Percentiles rank a stretch among this genome's conserved stretches.
These are phyloP conservation scores for Pneumocystis oryctolagi DNA, from an alignment of 1,139 yeast genomes.

Conservation along the genomic window DNA sequence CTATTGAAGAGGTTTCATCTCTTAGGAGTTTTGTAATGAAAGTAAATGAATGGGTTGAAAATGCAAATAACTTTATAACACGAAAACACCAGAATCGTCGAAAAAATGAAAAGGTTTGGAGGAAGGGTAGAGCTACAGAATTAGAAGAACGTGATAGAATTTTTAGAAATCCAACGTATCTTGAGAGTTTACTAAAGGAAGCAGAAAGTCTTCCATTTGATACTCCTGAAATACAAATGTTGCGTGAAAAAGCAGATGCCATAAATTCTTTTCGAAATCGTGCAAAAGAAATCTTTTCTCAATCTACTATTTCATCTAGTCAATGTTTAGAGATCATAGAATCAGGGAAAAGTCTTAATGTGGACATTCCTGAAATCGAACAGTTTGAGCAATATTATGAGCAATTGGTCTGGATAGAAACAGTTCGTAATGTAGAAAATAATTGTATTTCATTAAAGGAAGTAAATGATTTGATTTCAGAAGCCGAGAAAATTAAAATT, in stretches of 20 bases:
- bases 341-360: constrained; percentile 46
- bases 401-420: constrained; percentile 36
- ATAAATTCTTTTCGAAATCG: constrained; percentile 41
- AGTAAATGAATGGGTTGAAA: constrained; percentile 40
- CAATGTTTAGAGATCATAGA: constrained; percentile 25
- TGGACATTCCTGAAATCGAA: constrained; percentile 38
- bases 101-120: constrained; percentile 20
- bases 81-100: constrained; percentile 37
- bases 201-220: constrained; percentile 39
- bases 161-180: constrained; percentile 19
- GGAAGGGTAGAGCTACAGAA: constrained; percentile 16
- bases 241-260: constrained; percentile 40
- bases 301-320: constrained; percentile 15
- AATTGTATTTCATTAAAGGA: constrained; percentile 23
- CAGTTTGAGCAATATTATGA: constrained; percentile 37
- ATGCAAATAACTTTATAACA: constrained; percentile 38
- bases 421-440: constrained; percentile 17
- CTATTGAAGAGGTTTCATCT: constrained; percentile 24
- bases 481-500: constrained; percentile 25
- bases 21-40: constrained; percentile 32
- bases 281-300: constrained; percentile 27
- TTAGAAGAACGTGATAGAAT: constrained; percentile 17
- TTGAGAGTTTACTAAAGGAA: constrained; percentile 31
- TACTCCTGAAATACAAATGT: constrained; percentile 45
- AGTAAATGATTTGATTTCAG: constrained; percentile 30